These are phyloP conservation scores for Phytophthora parvispora DNA, from an alignment of 352 stramenopile species.

Conservation along the genomic window DNA sequence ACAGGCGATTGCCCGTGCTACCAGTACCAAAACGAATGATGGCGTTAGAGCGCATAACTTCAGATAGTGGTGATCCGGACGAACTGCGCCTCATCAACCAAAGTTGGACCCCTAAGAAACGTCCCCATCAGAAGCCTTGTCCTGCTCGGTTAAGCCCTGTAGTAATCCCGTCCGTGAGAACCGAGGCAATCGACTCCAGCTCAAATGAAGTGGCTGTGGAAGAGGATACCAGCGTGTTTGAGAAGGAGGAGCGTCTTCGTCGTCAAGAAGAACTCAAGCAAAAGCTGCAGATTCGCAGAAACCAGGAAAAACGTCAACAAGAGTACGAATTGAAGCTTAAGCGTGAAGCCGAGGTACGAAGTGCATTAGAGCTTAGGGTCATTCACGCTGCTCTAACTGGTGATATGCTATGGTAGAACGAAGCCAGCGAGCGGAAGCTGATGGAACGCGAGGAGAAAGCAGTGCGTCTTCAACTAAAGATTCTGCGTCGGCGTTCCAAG, in stretches of 20 bases:
- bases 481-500: conserved; percentile 57
- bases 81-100: conserved; percentile 22
- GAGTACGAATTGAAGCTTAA: conserved; percentile 48
- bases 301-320: conserved; percentile 44
- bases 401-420: conserved; percentile 42
- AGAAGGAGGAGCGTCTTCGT: conserved; percentile 33
- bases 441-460: conserved; percentile 85
- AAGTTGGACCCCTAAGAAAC: conserved; percentile 52
- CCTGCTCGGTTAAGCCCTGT: conserved; percentile 53
- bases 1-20: conserved; percentile 52
- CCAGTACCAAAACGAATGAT: conserved; percentile 38
- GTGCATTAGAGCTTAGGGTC: neutral
- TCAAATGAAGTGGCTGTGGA: neutral
- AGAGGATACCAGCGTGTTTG: conserved; percentile 4
- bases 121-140: conserved; percentile 53
- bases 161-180: conserved; percentile 16
- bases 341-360: conserved; percentile 44
- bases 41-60: conserved; percentile 10
- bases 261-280: conserved; percentile 60
- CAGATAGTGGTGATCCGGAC: conserved; percentile 9
- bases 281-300: conserved; percentile 50
- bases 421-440: conserved; percentile 61
- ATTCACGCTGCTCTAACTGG: neutral
- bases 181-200: conserved; percentile 1
- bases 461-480: conserved; percentile 63